Percentiles rank a stretch among this genome's conserved stretches.
Conservation (phyloP, 2,329 filamentous ascomycete species). For the Fusarium avenaceum region DNA sequence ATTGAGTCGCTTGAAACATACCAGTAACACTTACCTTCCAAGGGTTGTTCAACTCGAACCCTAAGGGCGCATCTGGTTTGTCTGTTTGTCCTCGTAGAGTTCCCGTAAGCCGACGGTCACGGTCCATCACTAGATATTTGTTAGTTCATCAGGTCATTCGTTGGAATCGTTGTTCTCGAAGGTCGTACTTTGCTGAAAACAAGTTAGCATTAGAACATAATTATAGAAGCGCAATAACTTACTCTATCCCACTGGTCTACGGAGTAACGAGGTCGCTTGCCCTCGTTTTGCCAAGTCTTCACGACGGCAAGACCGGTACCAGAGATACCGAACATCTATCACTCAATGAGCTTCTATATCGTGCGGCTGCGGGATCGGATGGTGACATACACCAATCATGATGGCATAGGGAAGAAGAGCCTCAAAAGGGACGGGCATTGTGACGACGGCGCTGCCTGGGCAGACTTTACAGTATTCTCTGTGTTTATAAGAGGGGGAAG, state of each 20-base stretch:
- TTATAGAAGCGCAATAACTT: slow-evolving; percentile 44
- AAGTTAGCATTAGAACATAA: slow-evolving; percentile 49
- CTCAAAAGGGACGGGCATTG: slow-evolving; percentile 75
- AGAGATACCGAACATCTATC: slow-evolving; percentile 73
- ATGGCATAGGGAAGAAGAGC: slow-evolving; percentile 74
- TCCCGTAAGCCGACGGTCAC: slow-evolving; percentile 72
- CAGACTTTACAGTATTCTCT: slow-evolving; percentile 47
- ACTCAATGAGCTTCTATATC: slow-evolving; percentile 44
- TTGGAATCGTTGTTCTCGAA: not conserved
- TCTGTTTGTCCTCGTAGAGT: slow-evolving; percentile 70
- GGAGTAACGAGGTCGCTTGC: slow-evolving; percentile 71
- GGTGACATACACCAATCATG: slow-evolving; percentile 68
- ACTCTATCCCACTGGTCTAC: slow-evolving; percentile 75
- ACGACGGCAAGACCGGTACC: slow-evolving; percentile 70
- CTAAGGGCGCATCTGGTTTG: slow-evolving; percentile 66
- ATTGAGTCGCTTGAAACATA: not conserved
- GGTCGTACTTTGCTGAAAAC: slow-evolving; percentile 66
- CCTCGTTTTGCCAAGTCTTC: slow-evolving; percentile 70
- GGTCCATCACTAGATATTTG: slow-evolving; percentile 71
- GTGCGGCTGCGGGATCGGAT: slow-evolving; percentile 17
- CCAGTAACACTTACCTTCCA: slow-evolving; percentile 68
- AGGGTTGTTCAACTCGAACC: slow-evolving; percentile 73
- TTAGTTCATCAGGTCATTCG: slow-evolving; percentile 1
- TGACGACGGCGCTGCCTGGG: slow-evolving; percentile 51
- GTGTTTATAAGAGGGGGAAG: slow-evolving; percentile 12